These are phyloP conservation scores for Ensete ventricosum DNA, from an alignment of 176 grass and related monocot species.

Conservation along the genomic window DNA sequence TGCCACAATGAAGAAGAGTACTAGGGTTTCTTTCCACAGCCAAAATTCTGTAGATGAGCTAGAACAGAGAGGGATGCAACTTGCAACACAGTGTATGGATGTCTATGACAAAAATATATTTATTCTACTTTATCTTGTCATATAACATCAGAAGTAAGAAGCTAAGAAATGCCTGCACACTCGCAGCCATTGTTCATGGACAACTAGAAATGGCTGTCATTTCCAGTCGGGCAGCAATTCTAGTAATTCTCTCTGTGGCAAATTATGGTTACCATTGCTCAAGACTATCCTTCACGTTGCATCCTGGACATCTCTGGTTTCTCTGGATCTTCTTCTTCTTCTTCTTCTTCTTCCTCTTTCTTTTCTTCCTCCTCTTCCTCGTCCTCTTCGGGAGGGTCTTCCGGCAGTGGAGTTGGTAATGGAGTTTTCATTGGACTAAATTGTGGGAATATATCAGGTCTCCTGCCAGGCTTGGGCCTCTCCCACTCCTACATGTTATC, in stretches of 20 bases:
- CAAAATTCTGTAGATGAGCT: no score
- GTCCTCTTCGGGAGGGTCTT: constrained; percentile 63
- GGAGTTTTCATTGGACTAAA: constrained; percentile 89
- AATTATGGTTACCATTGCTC: background rate
- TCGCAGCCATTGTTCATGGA: background rate
- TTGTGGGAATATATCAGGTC: constrained; percentile 74
- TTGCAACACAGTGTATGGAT: no score
- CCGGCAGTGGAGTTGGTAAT: constrained; percentile 53
- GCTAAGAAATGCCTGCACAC: background rate
- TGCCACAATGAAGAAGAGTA: no score
- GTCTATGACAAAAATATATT: no score
- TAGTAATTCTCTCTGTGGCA: background rate
- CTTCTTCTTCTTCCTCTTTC: constrained; percentile 34
- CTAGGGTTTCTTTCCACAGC: no score
- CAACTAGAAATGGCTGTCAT: background rate
- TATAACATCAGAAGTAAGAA: background rate
- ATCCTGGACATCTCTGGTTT: constrained; percentile 16
- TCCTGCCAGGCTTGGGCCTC: constrained; percentile 60
- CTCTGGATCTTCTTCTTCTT: constrained; percentile 66
- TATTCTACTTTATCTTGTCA: no score
- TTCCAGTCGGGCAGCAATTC: no score
- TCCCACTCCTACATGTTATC: constrained; percentile 56
- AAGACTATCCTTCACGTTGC: background rate
- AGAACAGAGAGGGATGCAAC: no score
- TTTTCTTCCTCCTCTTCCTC: constrained; percentile 58